These are phyloP conservation scores for Lactifluus pinguis DNA, from an alignment of 768 basidiomycete genomes.

Conservation along the genomic window DNA sequence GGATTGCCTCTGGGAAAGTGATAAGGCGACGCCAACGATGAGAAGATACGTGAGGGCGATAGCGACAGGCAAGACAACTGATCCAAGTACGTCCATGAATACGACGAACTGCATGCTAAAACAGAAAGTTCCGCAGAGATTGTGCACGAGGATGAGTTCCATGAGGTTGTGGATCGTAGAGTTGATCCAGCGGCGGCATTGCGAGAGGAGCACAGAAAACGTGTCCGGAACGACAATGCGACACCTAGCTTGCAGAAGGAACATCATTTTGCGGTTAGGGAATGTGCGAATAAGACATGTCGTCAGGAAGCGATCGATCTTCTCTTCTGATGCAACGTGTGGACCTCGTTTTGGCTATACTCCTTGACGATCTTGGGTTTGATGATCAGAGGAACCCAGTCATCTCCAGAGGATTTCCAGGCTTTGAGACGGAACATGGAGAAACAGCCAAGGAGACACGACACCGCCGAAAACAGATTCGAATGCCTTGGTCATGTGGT, in stretches of 20 bases:
- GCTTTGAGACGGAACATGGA: constrained; percentile 99
- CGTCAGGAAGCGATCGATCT: constrained; percentile 97
- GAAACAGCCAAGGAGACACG: constrained; percentile 98
- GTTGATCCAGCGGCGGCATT: constrained; percentile 98
- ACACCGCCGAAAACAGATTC: constrained; percentile 99
- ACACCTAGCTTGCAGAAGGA: constrained; percentile 91
- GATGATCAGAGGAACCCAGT: constrained; percentile 95
- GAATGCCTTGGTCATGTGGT: constrained; percentile 96
- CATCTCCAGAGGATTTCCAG: constrained; percentile 76
- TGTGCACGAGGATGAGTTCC: constrained; percentile 94
- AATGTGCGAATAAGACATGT: constrained; percentile 95
- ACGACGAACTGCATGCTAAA: constrained; percentile 99
- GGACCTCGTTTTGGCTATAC: constrained; percentile 90
- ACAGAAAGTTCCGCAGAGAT: constrained; percentile 98
- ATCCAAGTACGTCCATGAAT: constrained; percentile 91
- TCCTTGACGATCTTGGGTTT: constrained; percentile 97
- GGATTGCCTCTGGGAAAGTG: constrained; percentile 88
- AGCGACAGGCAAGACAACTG: constrained; percentile 88
- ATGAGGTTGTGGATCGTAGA: constrained; percentile 99
- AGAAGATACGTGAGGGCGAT: constrained; percentile 86
- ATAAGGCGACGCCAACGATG: constrained; percentile 69
- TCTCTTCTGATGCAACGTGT: constrained; percentile 98
- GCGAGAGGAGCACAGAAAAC: constrained; percentile 86
- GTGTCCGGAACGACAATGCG: constrained; percentile 95
- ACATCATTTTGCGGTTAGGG: constrained; percentile 99